Base-by-base conservation (phyloP, 192 early-diverging fungal genomes). In the Coemansia sp. region DNA sequence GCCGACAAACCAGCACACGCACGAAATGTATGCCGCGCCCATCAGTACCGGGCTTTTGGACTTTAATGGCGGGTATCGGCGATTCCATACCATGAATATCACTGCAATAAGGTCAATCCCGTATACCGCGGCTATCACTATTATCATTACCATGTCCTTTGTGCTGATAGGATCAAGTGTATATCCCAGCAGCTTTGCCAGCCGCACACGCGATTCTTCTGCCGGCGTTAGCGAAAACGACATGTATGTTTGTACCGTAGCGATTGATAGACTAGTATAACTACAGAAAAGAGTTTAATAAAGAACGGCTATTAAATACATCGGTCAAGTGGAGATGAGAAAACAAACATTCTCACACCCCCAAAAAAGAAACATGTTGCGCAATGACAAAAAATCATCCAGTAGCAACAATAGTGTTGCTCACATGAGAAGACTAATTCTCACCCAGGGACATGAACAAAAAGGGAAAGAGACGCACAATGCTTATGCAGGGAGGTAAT, bases 1-100 rank as follows among this genome's bases (percentile, higher is more conserved):
- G 37, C 79, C 79, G 17, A 82, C 20, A 48, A 72, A 72, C 79
- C 79, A 82, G 41, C 60, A 76, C 6, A 72, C 55, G 37, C 73
- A 68, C 4, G 65, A 62, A 0, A 66, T 25, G 6, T 57, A 59
- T 0, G 69, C 70, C 0, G 55, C 50, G 0, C 61, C 73, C 74
- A 82, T 75, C n/a, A 82, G 36, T 1, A 62, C 6, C 1, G 74
- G 74, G 54, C 61, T 59, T 33, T 82, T 82, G 29, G 66, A 66
- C 44, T 82, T 82, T 9, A 82, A 37, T 7, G 79, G 74, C 41
- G 79, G 70, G 29, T 75, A 82, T 14, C 45, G 38, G 15, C 74
- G 73, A 50, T 82, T 73, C 42, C 53, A 60, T 2, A 82, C 55
- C 50, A 82, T 57, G 27, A 70, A 82, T 11, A 65, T 11, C 0